Conservation (phyloP, 2,329 filamentous ascomycete species). For the Arthrobotrys sinensis region DNA sequence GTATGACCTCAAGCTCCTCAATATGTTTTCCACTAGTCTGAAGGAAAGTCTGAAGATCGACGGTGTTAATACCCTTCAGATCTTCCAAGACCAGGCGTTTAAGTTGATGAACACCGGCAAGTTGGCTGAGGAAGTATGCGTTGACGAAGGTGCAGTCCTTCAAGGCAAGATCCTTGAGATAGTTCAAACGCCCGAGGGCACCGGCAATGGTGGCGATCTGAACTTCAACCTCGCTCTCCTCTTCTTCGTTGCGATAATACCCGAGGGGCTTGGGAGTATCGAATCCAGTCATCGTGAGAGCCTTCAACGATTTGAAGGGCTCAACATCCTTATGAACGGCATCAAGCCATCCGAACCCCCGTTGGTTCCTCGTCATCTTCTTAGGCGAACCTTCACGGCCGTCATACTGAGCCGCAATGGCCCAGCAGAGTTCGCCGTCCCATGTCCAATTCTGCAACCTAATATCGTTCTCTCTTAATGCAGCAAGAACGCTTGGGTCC, state of each 20-base stretch:
- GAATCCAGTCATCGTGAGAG: constrained; percentile 40
- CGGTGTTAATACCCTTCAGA: constrained; percentile 11
- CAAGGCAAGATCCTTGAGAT: constrained; percentile 42
- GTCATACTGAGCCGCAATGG: constrained; percentile 39
- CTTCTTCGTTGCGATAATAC: background rate
- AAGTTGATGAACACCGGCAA: constrained; percentile 38
- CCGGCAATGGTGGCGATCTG: constrained; percentile 44
- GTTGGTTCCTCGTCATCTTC: constrained; percentile 10
- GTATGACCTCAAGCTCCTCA: constrained; percentile 41
- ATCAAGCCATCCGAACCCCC: constrained; percentile 47
- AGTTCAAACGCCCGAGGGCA: constrained; percentile 39
- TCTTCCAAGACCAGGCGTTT: constrained; percentile 31
- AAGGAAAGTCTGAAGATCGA: constrained; percentile 35
- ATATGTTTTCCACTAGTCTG: constrained; percentile 35
- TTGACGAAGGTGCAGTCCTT: constrained; percentile 37
- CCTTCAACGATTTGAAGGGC: constrained; percentile 35
- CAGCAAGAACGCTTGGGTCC: constrained; percentile 20
- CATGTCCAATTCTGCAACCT: constrained; percentile 45
- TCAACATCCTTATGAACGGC: constrained; percentile 37
- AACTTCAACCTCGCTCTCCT: background rate
- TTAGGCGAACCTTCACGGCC: background rate
- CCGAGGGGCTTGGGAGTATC: constrained; percentile 8
- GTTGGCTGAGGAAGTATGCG: constrained; percentile 46
- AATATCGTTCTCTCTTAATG: constrained; percentile 23
- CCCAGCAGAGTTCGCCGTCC: constrained; percentile 27